These are phyloP conservation scores for Cladobotryum protrusum DNA, from an alignment of 2,329 filamentous ascomycete genomes.

Conservation along the genomic window DNA sequence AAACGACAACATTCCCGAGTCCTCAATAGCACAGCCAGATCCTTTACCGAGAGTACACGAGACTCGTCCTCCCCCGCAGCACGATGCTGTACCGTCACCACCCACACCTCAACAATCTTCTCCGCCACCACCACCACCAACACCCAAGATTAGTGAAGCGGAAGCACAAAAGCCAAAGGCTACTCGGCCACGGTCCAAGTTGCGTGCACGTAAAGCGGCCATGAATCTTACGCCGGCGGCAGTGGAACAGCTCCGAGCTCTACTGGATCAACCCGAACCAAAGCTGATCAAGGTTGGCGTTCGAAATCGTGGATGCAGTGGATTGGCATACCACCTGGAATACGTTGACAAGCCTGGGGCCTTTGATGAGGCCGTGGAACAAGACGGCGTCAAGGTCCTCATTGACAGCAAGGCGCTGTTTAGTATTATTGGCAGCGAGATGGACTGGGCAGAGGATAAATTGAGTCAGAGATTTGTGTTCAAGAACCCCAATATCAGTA, in stretches of 20 bases:
- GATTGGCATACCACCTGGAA: constrained; percentile 86
- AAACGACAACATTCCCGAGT: constrained; percentile 39
- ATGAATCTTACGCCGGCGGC: constrained; percentile 80
- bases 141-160: constrained; percentile 43
- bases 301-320: constrained; percentile 88
- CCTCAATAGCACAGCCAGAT: constrained; percentile 40
- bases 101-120: constrained; percentile 13
- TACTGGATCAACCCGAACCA: constrained; percentile 80
- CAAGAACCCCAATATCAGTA: constrained; percentile 96
- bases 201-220: constrained; percentile 73
- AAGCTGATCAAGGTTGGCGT: constrained; percentile 94
- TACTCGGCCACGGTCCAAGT: constrained; percentile 29
- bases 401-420: constrained; percentile 97
- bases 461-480: constrained; percentile 89
- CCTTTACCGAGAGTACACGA: constrained; percentile 46
- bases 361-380: constrained; percentile 89
- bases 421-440: constrained; percentile 97
- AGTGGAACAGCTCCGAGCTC: constrained; percentile 66
- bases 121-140: constrained; percentile 13
- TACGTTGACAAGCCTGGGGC: constrained; percentile 85
- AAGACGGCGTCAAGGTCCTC: constrained; percentile 91
- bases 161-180: constrained; percentile 63
- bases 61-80: constrained; percentile 38
- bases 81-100: constrained; percentile 17
- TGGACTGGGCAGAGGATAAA: constrained; percentile 98